A percentile compares a stretch with the other conserved stretches of the same genome.
These are phyloP conservation scores for Psophocarpus tetragonolobus DNA, from an alignment of 306 rosid species.

Conservation along the genomic window DNA sequence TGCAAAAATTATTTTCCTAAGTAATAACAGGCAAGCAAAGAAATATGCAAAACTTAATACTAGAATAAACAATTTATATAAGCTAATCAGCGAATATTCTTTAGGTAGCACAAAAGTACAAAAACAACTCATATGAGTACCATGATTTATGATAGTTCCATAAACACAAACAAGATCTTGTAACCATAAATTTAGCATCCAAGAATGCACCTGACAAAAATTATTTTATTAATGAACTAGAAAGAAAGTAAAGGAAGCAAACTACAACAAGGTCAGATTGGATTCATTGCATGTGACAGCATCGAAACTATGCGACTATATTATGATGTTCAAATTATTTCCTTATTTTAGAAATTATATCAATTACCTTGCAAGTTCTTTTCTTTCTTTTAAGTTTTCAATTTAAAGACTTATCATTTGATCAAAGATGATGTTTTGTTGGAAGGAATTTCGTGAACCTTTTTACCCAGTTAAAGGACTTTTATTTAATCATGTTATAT, in stretches of 20 bases:
- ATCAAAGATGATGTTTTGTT: too few species aligned
- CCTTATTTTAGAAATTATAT: too few species aligned
- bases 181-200: constrained; percentile 55
- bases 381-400: too few species aligned
- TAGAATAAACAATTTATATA: constrained; percentile 4
- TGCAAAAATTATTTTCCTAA: background rate
- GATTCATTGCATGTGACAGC: constrained; percentile 18
- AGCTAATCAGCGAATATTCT: constrained; percentile 27
- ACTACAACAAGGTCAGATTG: background rate
- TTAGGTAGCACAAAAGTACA: background rate
- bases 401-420: too few species aligned
- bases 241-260: background rate
- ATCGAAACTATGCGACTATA: too few species aligned
- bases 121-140: constrained; percentile 4
- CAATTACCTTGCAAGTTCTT: too few species aligned
- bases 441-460: too few species aligned
- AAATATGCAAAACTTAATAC: constrained; percentile 18
- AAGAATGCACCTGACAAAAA: constrained; percentile 78
- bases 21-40: background rate
- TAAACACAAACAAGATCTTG: constrained; percentile 22
- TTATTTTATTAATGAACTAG: background rate
- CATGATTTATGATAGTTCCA: too few species aligned
- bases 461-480: too few species aligned
- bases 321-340: too few species aligned
- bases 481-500: too few species aligned